Evolutionary conservation across 306 rosid species (phyloP), one percentile per base, ranked within the genome.

Genomic region (Herpetospermum pedunculosum): DNA sequence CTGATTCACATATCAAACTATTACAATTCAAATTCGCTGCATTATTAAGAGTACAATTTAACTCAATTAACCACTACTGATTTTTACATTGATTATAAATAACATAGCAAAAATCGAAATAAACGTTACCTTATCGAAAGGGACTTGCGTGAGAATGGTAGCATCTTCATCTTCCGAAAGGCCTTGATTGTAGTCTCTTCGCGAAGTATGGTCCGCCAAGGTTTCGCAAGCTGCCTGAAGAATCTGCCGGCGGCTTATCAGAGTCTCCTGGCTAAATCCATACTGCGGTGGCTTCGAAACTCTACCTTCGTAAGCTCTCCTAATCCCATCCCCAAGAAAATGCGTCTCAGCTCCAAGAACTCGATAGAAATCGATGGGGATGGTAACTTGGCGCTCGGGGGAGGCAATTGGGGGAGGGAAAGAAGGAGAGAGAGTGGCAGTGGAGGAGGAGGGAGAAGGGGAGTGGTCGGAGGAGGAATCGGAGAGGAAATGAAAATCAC

Each of bases 181-280:
- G 41, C 89, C 80, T 32, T 79, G 92, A 68, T 94, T 94, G 84
- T 94, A 94, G 72, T 94, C 99, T 69, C 97, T 50, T 35, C 97
- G 79, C 0, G 86, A 89, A 32, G 82, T 78, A 2, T 92, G 79
- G 49, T 87, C 81, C 1, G 90, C 89, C 65, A 94, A 87, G 91
- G 95, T 94, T 89, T 94, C 96, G 25, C 95, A 94, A 34, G 99
- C 97, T 2, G 90, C 97, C 78, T 89, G 94, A 35, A 94, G 96
- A 54, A 94, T 89, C 80, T 87, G 96, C 16, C 99, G 80, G 37
- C 97, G 92, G 82, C 92, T 91, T 32, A 94, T 77, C 35, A 94
- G 76, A 0, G 97, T 87, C 6, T 91, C 97, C 65, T 91, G 84
- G 65, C 91, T 86, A 83, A 94, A 91, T 0, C 96, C 91, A 63